Percentiles rank a stretch among this genome's conserved stretches.
Conservation (phyloP, 257 asterid genomes). For the Solanum commersonii region DNA sequence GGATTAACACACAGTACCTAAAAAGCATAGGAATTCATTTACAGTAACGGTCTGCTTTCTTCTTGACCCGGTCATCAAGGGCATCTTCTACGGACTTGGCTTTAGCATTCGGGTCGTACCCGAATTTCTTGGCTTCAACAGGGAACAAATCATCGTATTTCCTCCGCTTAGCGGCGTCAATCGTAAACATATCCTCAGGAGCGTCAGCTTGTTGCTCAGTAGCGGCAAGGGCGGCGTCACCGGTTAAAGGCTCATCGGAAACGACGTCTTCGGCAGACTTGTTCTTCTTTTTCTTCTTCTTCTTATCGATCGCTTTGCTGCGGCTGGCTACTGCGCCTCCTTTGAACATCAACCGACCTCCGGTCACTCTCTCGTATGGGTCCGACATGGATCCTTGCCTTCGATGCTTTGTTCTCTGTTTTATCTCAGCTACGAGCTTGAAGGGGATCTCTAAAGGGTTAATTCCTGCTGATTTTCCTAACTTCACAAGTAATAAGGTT, state of each 20-base stretch:
- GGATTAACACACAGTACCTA: background rate
- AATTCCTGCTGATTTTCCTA: background rate
- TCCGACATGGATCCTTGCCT: slow-evolving; percentile 47
- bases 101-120: slow-evolving; percentile 70
- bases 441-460: background rate
- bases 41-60: slow-evolving; percentile 97
- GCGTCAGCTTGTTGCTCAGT: slow-evolving; percentile 26
- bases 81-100: slow-evolving; percentile 76
- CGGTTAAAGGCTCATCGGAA: slow-evolving; percentile 13
- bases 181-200: slow-evolving; percentile 54
- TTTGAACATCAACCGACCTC: slow-evolving; percentile 83
- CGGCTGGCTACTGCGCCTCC: slow-evolving; percentile 87
- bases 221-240: slow-evolving; percentile 28
- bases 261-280: slow-evolving; percentile 8
- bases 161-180: slow-evolving; percentile 93
- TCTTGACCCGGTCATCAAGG: slow-evolving; percentile 86
- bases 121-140: slow-evolving; percentile 69
- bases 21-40: slow-evolving; percentile 25
- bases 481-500: background rate
- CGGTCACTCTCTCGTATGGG: slow-evolving; percentile 64
- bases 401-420: background rate
- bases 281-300: slow-evolving; percentile 58
- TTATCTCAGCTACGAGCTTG: background rate
- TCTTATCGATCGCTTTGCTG: slow-evolving; percentile 67
- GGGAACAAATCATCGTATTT: slow-evolving; percentile 93